These are phyloP conservation scores for Puccinia coronata DNA, from an alignment of 1,284 basidiomycete genomes.

Conservation along the genomic window DNA sequence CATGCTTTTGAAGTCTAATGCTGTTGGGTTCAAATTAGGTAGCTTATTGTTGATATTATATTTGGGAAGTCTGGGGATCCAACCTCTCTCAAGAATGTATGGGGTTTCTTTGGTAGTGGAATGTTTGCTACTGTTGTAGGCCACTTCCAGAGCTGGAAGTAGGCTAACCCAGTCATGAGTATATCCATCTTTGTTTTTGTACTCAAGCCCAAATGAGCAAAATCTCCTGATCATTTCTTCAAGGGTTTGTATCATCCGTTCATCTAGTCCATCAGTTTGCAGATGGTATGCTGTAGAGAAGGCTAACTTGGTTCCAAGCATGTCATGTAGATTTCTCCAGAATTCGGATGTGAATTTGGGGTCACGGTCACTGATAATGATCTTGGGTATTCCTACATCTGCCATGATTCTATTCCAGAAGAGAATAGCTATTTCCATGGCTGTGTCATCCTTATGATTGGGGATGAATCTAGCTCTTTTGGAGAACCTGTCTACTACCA, in stretches of 20 bases:
- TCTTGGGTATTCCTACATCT: conserved; percentile 57
- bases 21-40: too few relatives aligned
- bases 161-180: conserved; percentile 1
- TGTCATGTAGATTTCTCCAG: too few relatives aligned
- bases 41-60: too few relatives aligned
- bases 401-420: conserved; percentile 30
- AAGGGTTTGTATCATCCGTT: not conserved
- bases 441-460: not conserved
- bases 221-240: conserved; percentile 1
- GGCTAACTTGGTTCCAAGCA: not conserved
- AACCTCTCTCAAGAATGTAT: too few relatives aligned
- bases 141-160: too few relatives aligned
- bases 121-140: too few relatives aligned
- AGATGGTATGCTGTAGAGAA: not conserved
- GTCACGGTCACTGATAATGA: too few relatives aligned
- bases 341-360: too few relatives aligned
- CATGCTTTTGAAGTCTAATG: too few relatives aligned
- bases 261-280: too few relatives aligned
- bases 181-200: not conserved
- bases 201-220: not conserved
- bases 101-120: too few relatives aligned
- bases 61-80: too few relatives aligned
- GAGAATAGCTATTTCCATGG: not conserved
- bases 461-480: not conserved
- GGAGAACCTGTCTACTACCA: conserved; percentile 13